Evolutionary conservation across 2,329 filamentous ascomycete species (phyloP).

Genomic region (Sclerotinia sclerotiorum): DNA sequence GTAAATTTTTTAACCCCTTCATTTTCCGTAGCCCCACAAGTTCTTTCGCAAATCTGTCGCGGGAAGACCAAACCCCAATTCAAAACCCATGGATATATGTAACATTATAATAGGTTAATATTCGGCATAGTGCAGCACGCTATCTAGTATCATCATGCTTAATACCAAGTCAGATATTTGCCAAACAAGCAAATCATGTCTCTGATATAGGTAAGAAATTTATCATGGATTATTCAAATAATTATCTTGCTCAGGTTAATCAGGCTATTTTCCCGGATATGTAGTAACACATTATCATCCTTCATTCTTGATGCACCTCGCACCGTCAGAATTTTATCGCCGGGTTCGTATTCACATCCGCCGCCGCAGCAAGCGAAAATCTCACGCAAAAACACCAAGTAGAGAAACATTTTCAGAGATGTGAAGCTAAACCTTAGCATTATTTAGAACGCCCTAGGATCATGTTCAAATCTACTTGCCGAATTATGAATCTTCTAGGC

Average conservation of each 20-base stretch:
- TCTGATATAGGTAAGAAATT: background rate
- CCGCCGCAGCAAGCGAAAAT: slow-evolving; percentile 21
- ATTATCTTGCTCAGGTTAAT: background rate
- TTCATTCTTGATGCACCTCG: slow-evolving; percentile 15
- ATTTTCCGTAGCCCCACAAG: slow-evolving; percentile 19
- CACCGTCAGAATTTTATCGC: slow-evolving; percentile 18
- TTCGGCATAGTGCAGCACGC: slow-evolving; percentile 1
- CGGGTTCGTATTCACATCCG: slow-evolving; percentile 23
- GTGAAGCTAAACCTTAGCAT: background rate
- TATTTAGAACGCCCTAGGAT: slow-evolving; percentile 6
- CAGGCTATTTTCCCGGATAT: slow-evolving; percentile 17
- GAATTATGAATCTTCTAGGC: slow-evolving; percentile 1
- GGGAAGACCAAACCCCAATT: slow-evolving; percentile 13
- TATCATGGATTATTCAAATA: slow-evolving; percentile 17
- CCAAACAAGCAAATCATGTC: background rate
- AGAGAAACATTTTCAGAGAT: background rate
- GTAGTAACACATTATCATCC: slow-evolving; percentile 19
- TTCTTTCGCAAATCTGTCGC: slow-evolving; percentile 10
- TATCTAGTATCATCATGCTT: background rate
- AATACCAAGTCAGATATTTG: background rate
- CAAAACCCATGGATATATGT: background rate
- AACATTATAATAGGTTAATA: background rate
- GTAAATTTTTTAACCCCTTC: background rate
- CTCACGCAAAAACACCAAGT: slow-evolving; percentile 1
- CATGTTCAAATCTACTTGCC: slow-evolving; percentile 5